These are phyloP conservation scores for Nothophaeocryptopus gaeumannii DNA, from an alignment of 2,329 filamentous ascomycete species.

Conservation along the genomic window DNA sequence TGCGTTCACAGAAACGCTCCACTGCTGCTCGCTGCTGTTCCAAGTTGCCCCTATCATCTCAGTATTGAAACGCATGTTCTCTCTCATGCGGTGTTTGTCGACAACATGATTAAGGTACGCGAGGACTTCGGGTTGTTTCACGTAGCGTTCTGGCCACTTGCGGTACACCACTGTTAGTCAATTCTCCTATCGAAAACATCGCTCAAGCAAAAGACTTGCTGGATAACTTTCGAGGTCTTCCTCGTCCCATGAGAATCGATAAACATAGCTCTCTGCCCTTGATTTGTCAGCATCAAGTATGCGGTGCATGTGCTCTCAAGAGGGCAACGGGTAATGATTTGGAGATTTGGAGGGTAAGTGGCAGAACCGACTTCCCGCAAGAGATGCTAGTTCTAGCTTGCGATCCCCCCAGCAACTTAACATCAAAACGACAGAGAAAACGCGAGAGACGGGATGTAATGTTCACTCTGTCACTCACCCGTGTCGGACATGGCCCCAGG, in stretches of 20 bases:
- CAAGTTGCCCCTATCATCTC: slow-evolving; percentile 26
- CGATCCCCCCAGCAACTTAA: too few relatives aligned
- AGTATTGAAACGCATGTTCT: slow-evolving; percentile 24
- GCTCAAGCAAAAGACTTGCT: too few relatives aligned
- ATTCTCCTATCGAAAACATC: too few relatives aligned
- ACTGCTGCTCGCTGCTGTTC: slow-evolving; percentile 8
- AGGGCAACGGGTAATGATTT: too few relatives aligned
- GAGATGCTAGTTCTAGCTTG: too few relatives aligned
- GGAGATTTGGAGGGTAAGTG: too few relatives aligned
- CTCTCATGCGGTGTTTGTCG: slow-evolving; percentile 18
- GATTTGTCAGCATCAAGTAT: too few relatives aligned
- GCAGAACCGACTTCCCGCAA: too few relatives aligned
- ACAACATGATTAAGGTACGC: slow-evolving; percentile 21
- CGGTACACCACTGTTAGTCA: background rate
- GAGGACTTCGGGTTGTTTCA: slow-evolving; percentile 41
- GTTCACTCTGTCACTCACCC: too few relatives aligned
- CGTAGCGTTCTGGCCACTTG: slow-evolving; percentile 40
- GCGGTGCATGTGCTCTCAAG: too few relatives aligned
- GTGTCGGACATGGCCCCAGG: slow-evolving; percentile 28
- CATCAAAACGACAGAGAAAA: too few relatives aligned
- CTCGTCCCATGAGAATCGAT: slow-evolving; percentile 36
- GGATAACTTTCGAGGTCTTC: slow-evolving; percentile 36
- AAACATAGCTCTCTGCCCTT: slow-evolving; percentile 24
- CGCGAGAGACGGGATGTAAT: too few relatives aligned
- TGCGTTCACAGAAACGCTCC: slow-evolving; percentile 11